Base-by-base conservation (phyloP, 257 asterid genomes). In the Mentha longifolia region DNA sequence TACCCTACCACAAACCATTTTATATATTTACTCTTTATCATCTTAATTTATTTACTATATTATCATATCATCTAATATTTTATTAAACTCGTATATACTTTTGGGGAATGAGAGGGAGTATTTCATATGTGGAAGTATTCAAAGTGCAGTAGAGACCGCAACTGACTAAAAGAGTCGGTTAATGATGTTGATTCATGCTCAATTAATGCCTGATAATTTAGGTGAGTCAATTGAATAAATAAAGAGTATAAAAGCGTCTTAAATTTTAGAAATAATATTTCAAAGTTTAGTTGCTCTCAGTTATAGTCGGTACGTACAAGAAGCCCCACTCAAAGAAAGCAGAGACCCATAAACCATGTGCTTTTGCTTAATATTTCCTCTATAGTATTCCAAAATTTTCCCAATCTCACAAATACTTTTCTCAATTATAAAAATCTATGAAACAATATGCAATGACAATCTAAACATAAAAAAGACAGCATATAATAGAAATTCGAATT, bases 281-380 rank as follows among this genome's bases (percentile, higher is more conserved):
- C 46, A 9, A 65, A 47, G 57, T 35, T 35, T 60, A 59, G 47
- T 19, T 47, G 62, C 52, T 33, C 35, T 9, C 50, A 22, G 25
- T 45, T 61, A 14, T 35, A 39, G 19, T 15, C 8, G 9, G 42
- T 19, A 19, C 68, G 7, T 35, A 28, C 31, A 14, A 20, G 13
- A 16, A 9, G 51, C 55, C 64, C 64, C 46, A 37, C 17, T 15
- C 4, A 25, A 55, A 37, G 54, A 42, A 54, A 49, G 22, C 14
- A 46, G 51, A 8, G 25, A 17, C 57, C 57, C 16, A 51, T 16
- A 25, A 61, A 30, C 64, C 76, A 63, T 73, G 77, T 73, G 77
- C 77, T 45, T 72, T 63, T 72, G 65, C 71, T 50, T n/a, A 20
- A 9, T 14, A 30, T 60, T 57, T 47, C 69, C 47, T 28, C 31